Base-by-base conservation (phyloP, 2,329 filamentous ascomycete genomes). In the Fusarium acutatum region DNA sequence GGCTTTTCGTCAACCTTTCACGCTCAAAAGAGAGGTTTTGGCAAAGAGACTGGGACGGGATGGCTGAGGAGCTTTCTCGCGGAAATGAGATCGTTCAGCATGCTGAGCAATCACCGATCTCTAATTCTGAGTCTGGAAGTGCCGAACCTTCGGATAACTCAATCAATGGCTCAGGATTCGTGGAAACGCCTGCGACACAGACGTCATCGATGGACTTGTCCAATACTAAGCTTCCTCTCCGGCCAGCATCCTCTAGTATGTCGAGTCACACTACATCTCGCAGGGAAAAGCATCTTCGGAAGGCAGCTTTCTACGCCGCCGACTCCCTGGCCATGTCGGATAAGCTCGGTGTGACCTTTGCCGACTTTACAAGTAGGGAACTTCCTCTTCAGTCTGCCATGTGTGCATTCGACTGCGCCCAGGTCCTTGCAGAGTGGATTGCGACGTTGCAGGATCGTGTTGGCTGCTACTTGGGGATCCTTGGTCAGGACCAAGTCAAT, bases 261-360 rank as follows among this genome's bases (percentile, higher is more conserved):
- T 81, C 82, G 7, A 84, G 77, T 44, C 83, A 83, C 49, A 83
- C 87, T 17, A 90, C 88, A 17, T 91, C 93, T 1, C 92, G 93
- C 65, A 92, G 95, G 6, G 96, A 99, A 83, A 93, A 92, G 73
- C 94, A 97, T 78, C 87, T 98, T 26, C 92, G 96, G 47, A 97
- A 96, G 81, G 96, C 96, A n/a, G 96, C 96, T 0, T 97, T 95
- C 79, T 97, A 97, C 79, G 96, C 96, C 3, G 95, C 94, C 3
- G 95, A 98, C 81, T 97, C 95, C 1, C 88, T 99, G 14, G 90
- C 91, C 34, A 96, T 96, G 90, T 93, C 94, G 5, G 93, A 97
- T 80, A 95, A 93, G 79, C 88, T 96, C 18, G 94, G 94, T 2
- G 90, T 96, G 34, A 94, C 94, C 0, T 96, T 96, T 82, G 92